Percentiles rank a stretch among this genome's conserved stretches.
phyloP scores from a whole-genome alignment of 176 grass and related monocot species.

The Cenchrus americanus region DNA sequence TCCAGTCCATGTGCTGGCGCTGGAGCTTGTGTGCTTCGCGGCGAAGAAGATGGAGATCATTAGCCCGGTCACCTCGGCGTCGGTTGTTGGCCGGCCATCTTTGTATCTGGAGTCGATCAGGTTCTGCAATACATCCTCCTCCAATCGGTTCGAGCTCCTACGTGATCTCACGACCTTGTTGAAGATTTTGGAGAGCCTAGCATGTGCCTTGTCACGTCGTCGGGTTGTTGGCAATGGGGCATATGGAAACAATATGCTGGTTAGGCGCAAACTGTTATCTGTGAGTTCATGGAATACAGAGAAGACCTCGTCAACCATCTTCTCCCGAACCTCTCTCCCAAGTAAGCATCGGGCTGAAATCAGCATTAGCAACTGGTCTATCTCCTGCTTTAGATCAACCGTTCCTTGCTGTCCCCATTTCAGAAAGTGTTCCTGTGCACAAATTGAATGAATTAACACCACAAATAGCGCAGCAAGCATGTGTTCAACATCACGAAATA shows the following conservation, averaged over 20 bases:
- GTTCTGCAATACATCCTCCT: neutral
- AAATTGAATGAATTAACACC: too few species aligned
- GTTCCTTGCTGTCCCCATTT: constrained; percentile 49
- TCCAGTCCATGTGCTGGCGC: neutral
- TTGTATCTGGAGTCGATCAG: neutral
- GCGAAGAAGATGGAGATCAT: neutral
- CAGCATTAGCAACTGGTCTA: constrained; percentile 46
- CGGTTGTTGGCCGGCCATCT: neutral
- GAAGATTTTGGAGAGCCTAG: neutral
- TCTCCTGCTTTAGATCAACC: constrained; percentile 47
- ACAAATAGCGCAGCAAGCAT: too few species aligned
- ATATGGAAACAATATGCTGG: neutral
- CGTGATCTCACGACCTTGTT: neutral
- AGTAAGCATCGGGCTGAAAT: constrained; percentile 32
- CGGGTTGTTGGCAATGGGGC: neutral
- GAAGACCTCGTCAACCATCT: constrained; percentile 45
- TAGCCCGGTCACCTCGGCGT: neutral
- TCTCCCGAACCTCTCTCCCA: constrained; percentile 48
- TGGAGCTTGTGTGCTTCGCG: neutral
- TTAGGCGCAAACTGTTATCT: neutral
- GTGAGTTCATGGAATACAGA: neutral
- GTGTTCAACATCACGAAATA: too few species aligned
- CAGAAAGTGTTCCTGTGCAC: neutral
- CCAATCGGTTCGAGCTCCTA: neutral
- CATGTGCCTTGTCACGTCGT: neutral